Evolutionary conservation across 108 stramenopile species (phyloP).

Genomic region (Skeletonema grethae): DNA sequence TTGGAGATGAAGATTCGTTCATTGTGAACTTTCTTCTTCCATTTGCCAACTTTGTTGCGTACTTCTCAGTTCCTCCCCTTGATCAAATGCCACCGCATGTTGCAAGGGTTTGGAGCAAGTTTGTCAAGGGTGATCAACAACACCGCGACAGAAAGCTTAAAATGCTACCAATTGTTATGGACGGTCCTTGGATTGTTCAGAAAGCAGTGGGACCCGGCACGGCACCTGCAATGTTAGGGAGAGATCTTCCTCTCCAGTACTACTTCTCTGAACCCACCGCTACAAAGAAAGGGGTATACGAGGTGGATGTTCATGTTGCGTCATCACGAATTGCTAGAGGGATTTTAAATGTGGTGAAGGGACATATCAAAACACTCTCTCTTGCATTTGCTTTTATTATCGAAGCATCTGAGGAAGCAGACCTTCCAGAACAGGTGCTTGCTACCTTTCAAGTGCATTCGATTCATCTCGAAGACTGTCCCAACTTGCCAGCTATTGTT

Average conservation of each 20-base stretch:
- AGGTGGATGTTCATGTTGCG: slow-evolving; percentile 87
- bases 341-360: slow-evolving; percentile 88
- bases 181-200: slow-evolving; percentile 92
- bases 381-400: slow-evolving; percentile 91
- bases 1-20: slow-evolving; percentile 80
- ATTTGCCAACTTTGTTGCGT: slow-evolving; percentile 89
- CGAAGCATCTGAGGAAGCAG: slow-evolving; percentile 76
- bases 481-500: slow-evolving; percentile 53
- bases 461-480: slow-evolving; percentile 81
- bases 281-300: slow-evolving; percentile 70
- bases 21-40: slow-evolving; percentile 90
- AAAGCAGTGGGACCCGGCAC: slow-evolving; percentile 89
- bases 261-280: slow-evolving; percentile 67
- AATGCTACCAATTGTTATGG: slow-evolving; percentile 83
- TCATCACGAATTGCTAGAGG: slow-evolving; percentile 86
- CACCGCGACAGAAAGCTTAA: slow-evolving; percentile 88
- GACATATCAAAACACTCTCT: slow-evolving; percentile 75
- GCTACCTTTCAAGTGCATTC: slow-evolving; percentile 80
- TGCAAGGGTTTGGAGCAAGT: slow-evolving; percentile 72
- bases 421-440: slow-evolving; percentile 87
- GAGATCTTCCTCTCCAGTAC: slow-evolving; percentile 88
- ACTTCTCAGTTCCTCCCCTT: slow-evolving; percentile 77
- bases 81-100: slow-evolving; percentile 66
- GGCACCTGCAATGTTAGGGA: slow-evolving; percentile 83
- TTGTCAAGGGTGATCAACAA: slow-evolving; percentile 81